Conservation (phyloP, 257 asterid species). For the Gentiana straminea region DNA sequence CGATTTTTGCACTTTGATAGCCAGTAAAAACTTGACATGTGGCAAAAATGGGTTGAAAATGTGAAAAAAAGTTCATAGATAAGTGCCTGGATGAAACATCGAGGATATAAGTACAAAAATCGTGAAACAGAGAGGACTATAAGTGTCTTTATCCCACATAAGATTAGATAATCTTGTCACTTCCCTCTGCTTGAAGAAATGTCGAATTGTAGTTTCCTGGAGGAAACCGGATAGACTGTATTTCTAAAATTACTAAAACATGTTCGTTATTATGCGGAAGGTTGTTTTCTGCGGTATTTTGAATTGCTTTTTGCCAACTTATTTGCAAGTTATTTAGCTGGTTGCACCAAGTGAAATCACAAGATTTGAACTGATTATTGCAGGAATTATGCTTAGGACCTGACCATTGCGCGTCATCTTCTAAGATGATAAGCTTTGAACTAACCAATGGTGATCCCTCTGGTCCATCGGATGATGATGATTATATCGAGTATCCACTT, state of each 20-base stretch:
- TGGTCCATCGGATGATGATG: constrained; percentile 59
- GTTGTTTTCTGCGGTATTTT: background rate
- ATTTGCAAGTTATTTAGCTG: background rate
- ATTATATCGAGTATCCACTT: constrained; percentile 70
- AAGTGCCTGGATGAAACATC: too few relatives aligned
- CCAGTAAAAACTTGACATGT: too few relatives aligned
- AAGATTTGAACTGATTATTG: background rate
- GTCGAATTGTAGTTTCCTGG: too few relatives aligned
- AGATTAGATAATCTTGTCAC: background rate
- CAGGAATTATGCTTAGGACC: constrained; percentile 54
- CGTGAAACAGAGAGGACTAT: too few relatives aligned
- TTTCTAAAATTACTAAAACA: background rate
- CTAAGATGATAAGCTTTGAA: constrained; percentile 78
- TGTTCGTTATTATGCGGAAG: too few relatives aligned
- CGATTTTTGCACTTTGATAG: too few relatives aligned
- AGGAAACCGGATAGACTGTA: background rate
- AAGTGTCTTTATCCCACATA: too few relatives aligned
- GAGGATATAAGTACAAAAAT: too few relatives aligned
- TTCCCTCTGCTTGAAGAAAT: background rate
- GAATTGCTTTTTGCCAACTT: background rate
- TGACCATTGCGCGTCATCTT: constrained; percentile 48
- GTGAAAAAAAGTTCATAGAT: too few relatives aligned
- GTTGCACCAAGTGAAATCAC: too few relatives aligned
- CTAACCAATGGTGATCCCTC: constrained; percentile 42
- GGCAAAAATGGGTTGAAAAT: too few relatives aligned